Base-by-base conservation (phyloP, 2,329 filamentous ascomycete species). In the Leptographium wingfieldii region DNA sequence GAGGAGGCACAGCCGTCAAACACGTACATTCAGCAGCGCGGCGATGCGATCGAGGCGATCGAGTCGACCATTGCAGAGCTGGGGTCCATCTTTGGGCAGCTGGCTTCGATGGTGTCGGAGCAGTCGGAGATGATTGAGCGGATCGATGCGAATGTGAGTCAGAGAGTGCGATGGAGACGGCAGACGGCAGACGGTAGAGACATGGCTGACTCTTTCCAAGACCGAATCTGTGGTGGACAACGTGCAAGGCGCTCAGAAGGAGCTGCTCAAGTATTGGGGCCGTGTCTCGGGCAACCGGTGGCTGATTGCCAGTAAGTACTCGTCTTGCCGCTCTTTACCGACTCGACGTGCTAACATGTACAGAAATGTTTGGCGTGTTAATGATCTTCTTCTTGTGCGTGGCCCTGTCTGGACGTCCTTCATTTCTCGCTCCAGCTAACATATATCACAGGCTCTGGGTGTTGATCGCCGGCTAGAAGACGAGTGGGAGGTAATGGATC, bases 141-240 rank as follows among this genome's bases (percentile, higher is more conserved):
- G 46, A 67, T 67, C 46, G 66, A 67, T 48, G 66, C 66, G 25
- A 67, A 67, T 57, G 64, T 65, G 49, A 33, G 64, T 65, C 27
- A 38, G 33, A 35, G 38, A 40, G 12, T 12, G 38, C 10, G 38
- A 3, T 11, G 35, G 10, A 14, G 12, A 38, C 10, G 35, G 35
- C 35, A 14, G 12, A 38, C 1, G 10, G 35, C 4, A 38, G 35
- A 38, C 29, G 29, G 29, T 7, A 35, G 33, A 35, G 9, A 46
- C 19, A n/a, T 46, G 16, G 19, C 43, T 46, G 43, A 46, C 43
- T 16, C 29, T 31, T 27, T 31, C 14, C 22, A 40, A 69, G 67
- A 96, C 92, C 1, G 94, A 99, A 69, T 92, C 96, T 67, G 90
- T 99, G 6, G 92, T 99, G 59, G 92, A 97, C 69, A 99, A 99